A percentile compares a stretch with the other conserved stretches of the same genome.
These are phyloP conservation scores for Tricholoma furcatifolium DNA, from an alignment of 768 basidiomycete genomes.

Conservation along the genomic window DNA sequence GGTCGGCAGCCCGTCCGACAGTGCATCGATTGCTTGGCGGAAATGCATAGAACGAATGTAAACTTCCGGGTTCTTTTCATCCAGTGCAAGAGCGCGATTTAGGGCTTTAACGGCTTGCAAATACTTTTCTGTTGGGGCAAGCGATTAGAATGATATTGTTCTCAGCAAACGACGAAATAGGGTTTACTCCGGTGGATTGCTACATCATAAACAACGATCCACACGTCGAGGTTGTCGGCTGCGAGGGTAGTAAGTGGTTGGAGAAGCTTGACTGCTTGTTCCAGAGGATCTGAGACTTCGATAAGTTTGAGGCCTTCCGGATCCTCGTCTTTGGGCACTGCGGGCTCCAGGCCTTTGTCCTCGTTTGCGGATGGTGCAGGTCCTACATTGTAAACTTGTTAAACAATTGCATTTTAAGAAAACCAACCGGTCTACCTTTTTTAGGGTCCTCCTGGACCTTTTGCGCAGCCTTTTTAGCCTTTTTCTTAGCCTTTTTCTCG, in stretches of 20 bases:
- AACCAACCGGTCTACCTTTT: conserved; percentile 50
- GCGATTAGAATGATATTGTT: not conserved
- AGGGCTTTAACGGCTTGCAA: conserved; percentile 77
- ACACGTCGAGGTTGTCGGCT: conserved; percentile 59
- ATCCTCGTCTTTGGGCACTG: conserved; percentile 71
- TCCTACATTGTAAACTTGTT: conserved; percentile 14
- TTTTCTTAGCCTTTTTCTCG: conserved; percentile 83
- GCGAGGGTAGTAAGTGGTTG: conserved; percentile 57
- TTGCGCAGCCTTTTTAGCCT: conserved; percentile 77
- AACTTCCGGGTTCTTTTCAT: conserved; percentile 60
- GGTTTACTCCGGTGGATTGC: conserved; percentile 74
- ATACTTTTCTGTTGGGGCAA: conserved; percentile 60
- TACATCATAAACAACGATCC: conserved; percentile 79
- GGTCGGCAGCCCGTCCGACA: conserved; percentile 41
- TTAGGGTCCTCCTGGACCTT: conserved; percentile 68
- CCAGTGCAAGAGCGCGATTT: conserved; percentile 49
- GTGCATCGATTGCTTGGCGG: conserved; percentile 35
- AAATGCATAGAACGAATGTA: conserved; percentile 73
- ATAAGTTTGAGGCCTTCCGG: conserved; percentile 78
- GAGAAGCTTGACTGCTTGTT: conserved; percentile 72
- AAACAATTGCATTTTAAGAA: not conserved
- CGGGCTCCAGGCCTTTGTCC: conserved; percentile 69
- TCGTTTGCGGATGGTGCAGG: conserved; percentile 42
- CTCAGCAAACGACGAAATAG: not conserved
- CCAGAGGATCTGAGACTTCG: conserved; percentile 60